phyloP scores from a whole-genome alignment of 2,329 filamentous ascomycete genomes.

The Ascochyta rabiei region DNA sequence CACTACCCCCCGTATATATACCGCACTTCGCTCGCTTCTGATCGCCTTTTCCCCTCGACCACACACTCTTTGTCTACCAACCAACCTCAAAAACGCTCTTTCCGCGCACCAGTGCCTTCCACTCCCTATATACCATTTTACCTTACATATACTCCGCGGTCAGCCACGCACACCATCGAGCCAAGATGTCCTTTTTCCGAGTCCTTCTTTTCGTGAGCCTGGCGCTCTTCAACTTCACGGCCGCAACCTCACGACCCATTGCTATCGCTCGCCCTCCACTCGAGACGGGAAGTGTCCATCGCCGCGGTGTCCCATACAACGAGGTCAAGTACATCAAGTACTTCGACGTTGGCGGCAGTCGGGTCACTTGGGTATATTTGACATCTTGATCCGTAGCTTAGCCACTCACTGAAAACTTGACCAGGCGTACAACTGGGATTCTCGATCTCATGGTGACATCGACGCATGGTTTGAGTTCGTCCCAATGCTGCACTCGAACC shows the following conservation, averaged over 20 bases:
- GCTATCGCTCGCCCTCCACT: slow-evolving; percentile 3
- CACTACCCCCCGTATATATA: background rate
- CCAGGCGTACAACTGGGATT: slow-evolving; percentile 69
- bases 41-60: background rate
- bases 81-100: background rate
- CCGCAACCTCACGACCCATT: background rate
- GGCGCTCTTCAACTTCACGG: background rate
- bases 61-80: background rate
- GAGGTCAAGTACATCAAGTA: slow-evolving; percentile 55
- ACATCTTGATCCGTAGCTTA: accelerated
- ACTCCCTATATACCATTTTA: background rate
- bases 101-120: background rate
- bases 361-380: slow-evolving; percentile 57
- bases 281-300: slow-evolving; percentile 46
- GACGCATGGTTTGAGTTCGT: slow-evolving; percentile 60
- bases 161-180: background rate
- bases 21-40: background rate
- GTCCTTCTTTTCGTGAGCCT: background rate
- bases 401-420: background rate
- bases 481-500: slow-evolving; percentile 54
- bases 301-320: slow-evolving; percentile 71
- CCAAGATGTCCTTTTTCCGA: background rate
- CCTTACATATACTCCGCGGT: background rate
- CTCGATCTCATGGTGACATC: slow-evolving; percentile 41
- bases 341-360: slow-evolving; percentile 52